phyloP scores from a whole-genome alignment of 805 yeast species.

The Pichia gijzeniarum region DNA sequence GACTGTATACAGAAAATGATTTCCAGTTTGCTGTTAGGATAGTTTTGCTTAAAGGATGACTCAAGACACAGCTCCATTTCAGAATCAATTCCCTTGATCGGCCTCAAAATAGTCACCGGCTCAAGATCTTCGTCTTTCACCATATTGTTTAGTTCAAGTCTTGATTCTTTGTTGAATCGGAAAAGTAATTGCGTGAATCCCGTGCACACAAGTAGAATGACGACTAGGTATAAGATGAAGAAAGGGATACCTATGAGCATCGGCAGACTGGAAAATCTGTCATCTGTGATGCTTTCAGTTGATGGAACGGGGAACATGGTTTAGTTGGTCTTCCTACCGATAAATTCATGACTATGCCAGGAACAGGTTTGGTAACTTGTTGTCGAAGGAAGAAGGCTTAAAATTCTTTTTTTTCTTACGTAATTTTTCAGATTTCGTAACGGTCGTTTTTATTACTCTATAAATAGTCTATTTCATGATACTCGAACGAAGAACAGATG shows the following conservation, averaged over 20 bases:
- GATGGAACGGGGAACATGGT: too few species aligned
- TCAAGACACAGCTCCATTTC: conserved; percentile 63
- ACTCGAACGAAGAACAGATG: neutral
- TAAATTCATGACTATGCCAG: too few species aligned
- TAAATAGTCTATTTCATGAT: too few species aligned
- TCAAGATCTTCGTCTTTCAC: conserved; percentile 36
- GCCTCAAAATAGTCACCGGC: conserved; percentile 74
- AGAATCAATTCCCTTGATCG: conserved; percentile 79
- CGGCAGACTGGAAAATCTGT: too few species aligned
- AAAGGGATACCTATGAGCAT: conserved; percentile 5
- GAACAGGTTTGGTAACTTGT: too few species aligned
- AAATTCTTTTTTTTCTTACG: neutral
- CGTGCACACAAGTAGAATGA: conserved; percentile 21
- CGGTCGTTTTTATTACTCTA: neutral
- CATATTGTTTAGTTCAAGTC: conserved; percentile 13
- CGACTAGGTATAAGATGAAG: conserved; percentile 27
- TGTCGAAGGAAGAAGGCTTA: too few species aligned
- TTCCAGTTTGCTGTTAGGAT: conserved; percentile 55
- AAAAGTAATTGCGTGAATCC: conserved; percentile 26
- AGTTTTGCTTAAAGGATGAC: conserved; percentile 61
- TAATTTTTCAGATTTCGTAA: neutral
- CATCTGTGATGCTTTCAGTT: too few species aligned
- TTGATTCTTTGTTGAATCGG: conserved; percentile 19
- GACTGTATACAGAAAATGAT: conserved; percentile 72
- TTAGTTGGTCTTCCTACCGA: too few species aligned